A percentile compares a stretch with the other conserved stretches of the same genome.
These are phyloP conservation scores for Yarrowia divulgata DNA, from an alignment of 805 yeast species.

Conservation along the genomic window DNA sequence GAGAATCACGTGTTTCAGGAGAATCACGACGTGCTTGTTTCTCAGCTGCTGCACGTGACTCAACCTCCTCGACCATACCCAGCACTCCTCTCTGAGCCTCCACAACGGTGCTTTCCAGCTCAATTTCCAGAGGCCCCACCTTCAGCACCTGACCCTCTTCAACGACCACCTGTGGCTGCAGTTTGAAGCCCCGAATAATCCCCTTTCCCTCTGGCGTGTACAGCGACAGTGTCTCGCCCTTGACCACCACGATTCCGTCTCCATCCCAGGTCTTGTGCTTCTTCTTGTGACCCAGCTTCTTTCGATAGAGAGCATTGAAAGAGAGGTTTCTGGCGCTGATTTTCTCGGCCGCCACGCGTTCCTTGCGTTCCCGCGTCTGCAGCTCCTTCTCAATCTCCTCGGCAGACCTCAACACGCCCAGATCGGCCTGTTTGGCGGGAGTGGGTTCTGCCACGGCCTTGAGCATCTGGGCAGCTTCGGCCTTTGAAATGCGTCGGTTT, in stretches of 20 bases:
- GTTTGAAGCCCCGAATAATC: constrained; percentile 1
- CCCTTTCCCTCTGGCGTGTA: constrained; percentile 38
- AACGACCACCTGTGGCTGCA: neutral
- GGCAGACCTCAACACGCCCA: constrained; percentile 12
- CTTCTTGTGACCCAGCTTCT: constrained; percentile 61
- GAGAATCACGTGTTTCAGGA: neutral
- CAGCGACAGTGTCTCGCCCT: constrained; percentile 44
- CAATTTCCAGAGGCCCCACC: constrained; percentile 27
- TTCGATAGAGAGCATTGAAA: constrained; percentile 66
- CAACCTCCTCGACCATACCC: constrained; percentile 1
- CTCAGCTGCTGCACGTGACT: neutral
- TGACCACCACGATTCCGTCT: constrained; percentile 68
- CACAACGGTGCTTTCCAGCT: constrained; percentile 19
- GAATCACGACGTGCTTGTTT: neutral
- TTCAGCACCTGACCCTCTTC: constrained; percentile 21
- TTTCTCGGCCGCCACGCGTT: constrained; percentile 21
- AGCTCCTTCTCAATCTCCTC: constrained; percentile 31
- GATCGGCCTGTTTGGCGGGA: neutral
- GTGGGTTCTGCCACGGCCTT: constrained; percentile 13
- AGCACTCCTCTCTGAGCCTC: constrained; percentile 15
- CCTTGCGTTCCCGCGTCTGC: neutral
- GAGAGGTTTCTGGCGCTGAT: constrained; percentile 9
- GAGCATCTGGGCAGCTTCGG: constrained; percentile 14
- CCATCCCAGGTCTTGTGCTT: constrained; percentile 96
- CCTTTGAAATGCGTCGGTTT: constrained; percentile 1